Base-by-base conservation (phyloP, 2,329 filamentous ascomycete genomes). In the Incumbomyces lentus region DNA sequence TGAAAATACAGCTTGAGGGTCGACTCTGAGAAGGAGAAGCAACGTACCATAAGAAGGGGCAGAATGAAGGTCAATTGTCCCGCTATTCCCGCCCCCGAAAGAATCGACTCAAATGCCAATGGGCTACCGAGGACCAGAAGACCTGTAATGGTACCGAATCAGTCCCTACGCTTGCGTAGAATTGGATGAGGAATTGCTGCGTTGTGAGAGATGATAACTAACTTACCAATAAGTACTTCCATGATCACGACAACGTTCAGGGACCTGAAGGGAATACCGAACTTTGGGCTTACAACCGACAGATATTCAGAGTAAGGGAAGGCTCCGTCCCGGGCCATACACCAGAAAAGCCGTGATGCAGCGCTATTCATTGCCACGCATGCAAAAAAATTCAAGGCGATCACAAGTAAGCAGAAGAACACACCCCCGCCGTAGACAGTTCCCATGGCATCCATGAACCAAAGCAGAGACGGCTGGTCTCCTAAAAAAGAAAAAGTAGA, bases 291-390 rank as follows among this genome's bases (percentile, higher is more conserved):
- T 53, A 82, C 76, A 14, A 57, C 61, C n/a, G 70, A 65, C 49
- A 81, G 73, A 60, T 75, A 64, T 10, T 56, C 47, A 1, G 71
- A 68, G 56, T 79, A 74, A 0, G 78, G 78, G 2, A 78, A 78
- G 2, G 78, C 78, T 33, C 74, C 72, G 58, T 82, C 78, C 29
- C 78, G 73, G 32, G 77, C 74, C 51, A 52, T 52, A 41, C 51
- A 50, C 51, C 51, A 52, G 3, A 46, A 45, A 26, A 52, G 46
- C 13, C 51, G 48, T 8, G 45, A 49, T 31, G 48, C 51, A 13
- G 51, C 48, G 26, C 48, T 50, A 40, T 52, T 52, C 22, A 49
- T 52, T 31, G 48, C 51, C 12, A 52, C 51, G 18, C 50, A 49
- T 39, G 51, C 49, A 40, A 50, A 51, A 44, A 52, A 52, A 40